These are phyloP conservation scores for Tuber microsphaerosporum DNA, from an alignment of 495 filamentous ascomycete species.

Conservation along the genomic window DNA sequence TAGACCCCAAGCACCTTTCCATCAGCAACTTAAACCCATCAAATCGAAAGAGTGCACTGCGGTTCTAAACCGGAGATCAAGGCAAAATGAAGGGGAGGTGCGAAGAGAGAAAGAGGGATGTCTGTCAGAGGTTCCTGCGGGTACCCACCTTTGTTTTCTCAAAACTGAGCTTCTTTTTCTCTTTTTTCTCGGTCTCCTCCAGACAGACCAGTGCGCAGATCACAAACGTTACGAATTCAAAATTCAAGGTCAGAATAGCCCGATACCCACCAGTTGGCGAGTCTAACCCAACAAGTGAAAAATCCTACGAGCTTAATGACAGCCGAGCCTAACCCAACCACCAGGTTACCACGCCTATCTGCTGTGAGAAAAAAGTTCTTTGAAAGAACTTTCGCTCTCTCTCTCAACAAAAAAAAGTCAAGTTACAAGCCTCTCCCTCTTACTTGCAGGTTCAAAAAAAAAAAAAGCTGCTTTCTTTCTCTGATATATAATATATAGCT, in stretches of 20 bases:
- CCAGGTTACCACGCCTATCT: constrained; percentile 33
- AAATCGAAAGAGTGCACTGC: not conserved
- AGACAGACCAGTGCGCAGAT: not conserved
- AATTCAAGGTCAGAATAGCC: constrained; percentile 3
- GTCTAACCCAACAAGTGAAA: constrained; percentile 21
- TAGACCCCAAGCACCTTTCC: constrained; percentile 28
- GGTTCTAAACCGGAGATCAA: not conserved
- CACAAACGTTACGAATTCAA: constrained; percentile 3
- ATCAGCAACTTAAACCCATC: constrained; percentile 25
- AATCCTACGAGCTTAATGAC: constrained; percentile 24
- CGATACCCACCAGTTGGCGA: not conserved
- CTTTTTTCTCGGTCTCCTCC: not conserved
- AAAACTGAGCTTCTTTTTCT: constrained; percentile 17
- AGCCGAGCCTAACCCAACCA: constrained; percentile 34
- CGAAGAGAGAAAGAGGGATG: constrained; percentile 13
- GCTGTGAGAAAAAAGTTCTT: constrained; percentile 13
- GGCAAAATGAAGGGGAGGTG: constrained; percentile 7
- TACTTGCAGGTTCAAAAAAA: constrained; percentile 2
- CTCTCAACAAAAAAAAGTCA: not conserved
- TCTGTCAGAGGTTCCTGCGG: constrained; percentile 22
- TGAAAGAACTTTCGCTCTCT: not conserved
- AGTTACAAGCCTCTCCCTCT: not conserved
- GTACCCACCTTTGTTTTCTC: constrained; percentile 31
- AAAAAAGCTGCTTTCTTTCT: not conserved
- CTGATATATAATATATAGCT: not conserved